A percentile compares a stretch with the other conserved stretches of the same genome.
These are phyloP conservation scores for Aphanocladium album DNA, from an alignment of 2,329 filamentous ascomycete species.

Conservation along the genomic window DNA sequence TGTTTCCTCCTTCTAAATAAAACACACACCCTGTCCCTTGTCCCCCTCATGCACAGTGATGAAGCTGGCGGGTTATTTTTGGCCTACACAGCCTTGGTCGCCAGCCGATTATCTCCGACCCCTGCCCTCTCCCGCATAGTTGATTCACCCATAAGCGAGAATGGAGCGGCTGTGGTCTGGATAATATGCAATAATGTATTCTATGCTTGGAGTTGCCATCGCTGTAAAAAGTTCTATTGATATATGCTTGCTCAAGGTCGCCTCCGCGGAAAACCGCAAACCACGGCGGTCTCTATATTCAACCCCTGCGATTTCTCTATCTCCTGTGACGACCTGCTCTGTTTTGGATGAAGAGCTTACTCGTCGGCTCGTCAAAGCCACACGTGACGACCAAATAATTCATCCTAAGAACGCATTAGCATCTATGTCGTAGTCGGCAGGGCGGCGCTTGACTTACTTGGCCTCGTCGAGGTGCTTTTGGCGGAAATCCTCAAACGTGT, in stretches of 20 bases:
- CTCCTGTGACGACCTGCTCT: conserved; percentile 24
- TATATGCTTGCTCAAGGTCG: not conserved
- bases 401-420: conserved; percentile 31
- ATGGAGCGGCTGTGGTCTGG: not conserved
- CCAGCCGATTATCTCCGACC: too few species aligned
- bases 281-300: not conserved
- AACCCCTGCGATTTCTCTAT: not conserved
- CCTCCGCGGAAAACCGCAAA: not conserved
- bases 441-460: conserved; percentile 54
- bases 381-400: conserved; percentile 47
- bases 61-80: too few species aligned
- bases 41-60: too few species aligned
- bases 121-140: not conserved
- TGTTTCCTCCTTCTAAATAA: too few species aligned
- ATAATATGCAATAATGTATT: not conserved
- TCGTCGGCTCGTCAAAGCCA: conserved; percentile 50
- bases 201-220: not conserved
- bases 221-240: not conserved
- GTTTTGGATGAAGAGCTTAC: conserved; percentile 42
- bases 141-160: not conserved
- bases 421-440: not conserved
- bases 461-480: conserved; percentile 63
- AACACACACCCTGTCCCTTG: too few species aligned
- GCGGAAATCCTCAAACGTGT: conserved; percentile 69
- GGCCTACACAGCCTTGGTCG: too few species aligned